phyloP scores from a whole-genome alignment of 257 asterid species.

The Nicotiana noctiflora region DNA sequence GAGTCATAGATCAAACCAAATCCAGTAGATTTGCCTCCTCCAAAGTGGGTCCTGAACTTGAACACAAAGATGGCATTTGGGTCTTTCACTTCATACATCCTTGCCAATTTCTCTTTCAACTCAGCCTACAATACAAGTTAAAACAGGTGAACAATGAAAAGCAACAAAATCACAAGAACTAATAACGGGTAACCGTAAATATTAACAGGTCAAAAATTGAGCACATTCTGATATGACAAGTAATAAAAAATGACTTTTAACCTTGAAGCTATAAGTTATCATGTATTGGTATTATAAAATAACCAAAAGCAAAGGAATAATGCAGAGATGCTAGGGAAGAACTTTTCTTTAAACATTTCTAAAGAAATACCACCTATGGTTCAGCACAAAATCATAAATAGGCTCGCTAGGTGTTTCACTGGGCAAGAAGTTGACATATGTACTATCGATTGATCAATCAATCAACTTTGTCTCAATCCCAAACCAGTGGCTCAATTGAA shows the following conservation, averaged over 20 bases:
- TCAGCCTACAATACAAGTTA: conserved; percentile 41
- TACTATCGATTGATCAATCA: not conserved
- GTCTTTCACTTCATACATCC: conserved; percentile 79
- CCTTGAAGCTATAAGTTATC: not conserved
- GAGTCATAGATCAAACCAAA: conserved; percentile 86
- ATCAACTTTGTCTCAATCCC: not conserved
- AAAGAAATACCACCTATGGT: not conserved
- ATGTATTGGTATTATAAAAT: not conserved
- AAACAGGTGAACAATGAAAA: not conserved
- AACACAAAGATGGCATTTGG: conserved; percentile 77
- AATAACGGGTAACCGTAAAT: too few relatives aligned
- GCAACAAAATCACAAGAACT: not conserved
- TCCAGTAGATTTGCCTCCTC: conserved; percentile 96
- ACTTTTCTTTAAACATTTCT: not conserved
- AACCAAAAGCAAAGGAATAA: not conserved
- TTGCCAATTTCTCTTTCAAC: conserved; percentile 68
- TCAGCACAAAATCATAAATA: not conserved
- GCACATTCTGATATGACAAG: too few relatives aligned
- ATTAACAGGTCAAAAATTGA: too few relatives aligned
- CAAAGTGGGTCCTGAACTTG: conserved; percentile 94
- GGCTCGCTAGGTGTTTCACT: not conserved
- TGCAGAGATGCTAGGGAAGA: not conserved
- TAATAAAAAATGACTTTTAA: not conserved
- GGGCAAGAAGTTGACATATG: not conserved
- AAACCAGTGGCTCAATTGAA: too few relatives aligned